Base-by-base conservation (phyloP, 768 basidiomycete species). In the Boletus reticuloceps region DNA sequence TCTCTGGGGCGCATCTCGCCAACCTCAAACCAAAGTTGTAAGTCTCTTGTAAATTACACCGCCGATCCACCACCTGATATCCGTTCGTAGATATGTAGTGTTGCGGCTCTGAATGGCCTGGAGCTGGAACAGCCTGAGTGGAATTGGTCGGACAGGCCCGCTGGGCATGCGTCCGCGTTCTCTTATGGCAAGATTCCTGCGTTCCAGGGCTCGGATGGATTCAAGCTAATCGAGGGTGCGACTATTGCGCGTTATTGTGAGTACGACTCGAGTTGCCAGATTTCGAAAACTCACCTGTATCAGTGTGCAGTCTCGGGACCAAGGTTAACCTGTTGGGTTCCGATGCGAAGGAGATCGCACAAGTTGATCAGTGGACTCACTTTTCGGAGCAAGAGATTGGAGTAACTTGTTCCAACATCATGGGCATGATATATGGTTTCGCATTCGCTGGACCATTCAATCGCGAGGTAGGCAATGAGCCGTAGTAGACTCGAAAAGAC, bases 301-400 rank as follows among this genome's bases (percentile, higher is more conserved):
- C 9, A 65, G 63, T 64, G 53, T 44, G 54, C 19, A 9, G 43
- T 3, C 22, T 63, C 22, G 62, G 54, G 3, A 53, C 55, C 22
- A 48, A 58, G 20, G 27, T 55, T 0, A 50, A 58, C 9, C 40
- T 66, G 36, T 43, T 63, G 38, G 64, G 64, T 20, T 46, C 50
- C 6, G 29, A 44, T 31, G n/a, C 36, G 12, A 52, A 64, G 20
- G 59, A 63, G 34, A 17, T 25, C 1, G 45, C 54, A 1, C 37
- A 56, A 1, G 34, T 66, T 8, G 62, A 67, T 50, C 65, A 66
- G 13, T 67, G 64, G 62, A 14, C 45, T 6, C 65, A 62, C 40
- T 67, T 58, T 43, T 53, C 48, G 11, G 64, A 67, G 22, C 47
- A 50, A 1, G 65, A 66, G 17, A 50, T 67, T 22, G 37, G 53